Percentiles rank a stretch among this genome's conserved stretches.
phyloP scores from a whole-genome alignment of 2,329 filamentous ascomycete genomes.

The Achaetomium macrosporum region DNA sequence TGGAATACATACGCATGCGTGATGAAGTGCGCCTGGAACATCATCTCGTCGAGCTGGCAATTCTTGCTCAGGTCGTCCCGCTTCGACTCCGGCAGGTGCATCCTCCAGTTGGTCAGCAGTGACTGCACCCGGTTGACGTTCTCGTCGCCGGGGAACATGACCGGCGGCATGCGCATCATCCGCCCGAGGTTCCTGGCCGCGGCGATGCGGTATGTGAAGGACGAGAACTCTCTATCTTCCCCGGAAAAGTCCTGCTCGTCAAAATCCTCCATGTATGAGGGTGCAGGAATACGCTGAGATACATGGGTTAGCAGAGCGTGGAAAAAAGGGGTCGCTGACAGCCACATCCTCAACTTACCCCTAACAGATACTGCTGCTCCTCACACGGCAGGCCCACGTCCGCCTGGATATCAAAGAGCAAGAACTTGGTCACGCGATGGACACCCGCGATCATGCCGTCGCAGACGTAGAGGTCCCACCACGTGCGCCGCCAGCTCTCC shows the following conservation, averaged over 20 bases:
- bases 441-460: slow-evolving; percentile 82
- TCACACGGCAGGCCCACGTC: slow-evolving; percentile 76
- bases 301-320: slow-evolving; percentile 11
- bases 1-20: slow-evolving; percentile 43
- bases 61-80: slow-evolving; percentile 61
- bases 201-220: slow-evolving; percentile 78
- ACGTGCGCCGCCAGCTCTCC: slow-evolving; percentile 81
- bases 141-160: slow-evolving; percentile 48
- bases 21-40: slow-evolving; percentile 88
- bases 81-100: slow-evolving; percentile 71
- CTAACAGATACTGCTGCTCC: slow-evolving; percentile 62
- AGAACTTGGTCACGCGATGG: slow-evolving; percentile 63
- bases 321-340: background rate
- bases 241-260: slow-evolving; percentile 69
- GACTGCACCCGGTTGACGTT: slow-evolving; percentile 47
- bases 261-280: slow-evolving; percentile 65
- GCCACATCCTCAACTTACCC: slow-evolving; percentile 36
- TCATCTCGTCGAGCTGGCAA: slow-evolving; percentile 76
- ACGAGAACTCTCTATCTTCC: slow-evolving; percentile 68
- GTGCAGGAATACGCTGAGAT: slow-evolving; percentile 49
- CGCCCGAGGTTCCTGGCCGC: slow-evolving; percentile 72
- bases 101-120: slow-evolving; percentile 64
- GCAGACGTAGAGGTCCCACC: slow-evolving; percentile 80
- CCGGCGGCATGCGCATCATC: slow-evolving; percentile 57
- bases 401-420: slow-evolving; percentile 59